Evolutionary conservation across 176 grass and related monocot genomes (phyloP).

Genomic region (Canna indica): DNA sequence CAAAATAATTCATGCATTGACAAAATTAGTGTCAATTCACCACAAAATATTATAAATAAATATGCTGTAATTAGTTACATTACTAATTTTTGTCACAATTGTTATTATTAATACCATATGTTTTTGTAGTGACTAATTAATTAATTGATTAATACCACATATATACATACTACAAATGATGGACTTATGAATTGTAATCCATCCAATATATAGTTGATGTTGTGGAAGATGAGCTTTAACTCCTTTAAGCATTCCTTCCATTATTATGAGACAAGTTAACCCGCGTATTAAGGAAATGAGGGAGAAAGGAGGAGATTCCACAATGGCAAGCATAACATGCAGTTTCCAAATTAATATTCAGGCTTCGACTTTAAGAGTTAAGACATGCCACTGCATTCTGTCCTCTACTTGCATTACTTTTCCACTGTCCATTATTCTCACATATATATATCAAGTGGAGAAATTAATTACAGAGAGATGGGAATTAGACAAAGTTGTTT

Average conservation of each 20-base stretch:
- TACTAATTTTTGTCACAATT: no score
- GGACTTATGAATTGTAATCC: neutral
- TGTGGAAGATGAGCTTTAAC: neutral
- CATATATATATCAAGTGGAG: neutral
- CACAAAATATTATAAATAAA: no score
- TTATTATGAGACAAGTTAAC: neutral
- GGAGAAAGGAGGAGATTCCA: neutral
- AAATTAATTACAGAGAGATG: neutral
- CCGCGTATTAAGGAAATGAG: neutral
- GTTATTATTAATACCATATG: no score
- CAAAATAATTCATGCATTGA: no score
- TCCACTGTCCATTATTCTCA: neutral
- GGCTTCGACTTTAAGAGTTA: neutral
- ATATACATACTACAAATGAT: no score
- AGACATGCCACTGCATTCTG: conserved; percentile 9
- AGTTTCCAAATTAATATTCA: neutral
- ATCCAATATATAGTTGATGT: neutral
- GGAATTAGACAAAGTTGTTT: no score
- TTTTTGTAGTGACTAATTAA: no score
- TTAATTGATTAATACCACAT: no score
- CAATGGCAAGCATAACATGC: neutral
- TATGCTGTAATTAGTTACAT: no score
- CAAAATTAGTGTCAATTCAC: no score
- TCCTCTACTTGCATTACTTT: neutral
- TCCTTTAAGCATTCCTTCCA: neutral